phyloP scores from a whole-genome alignment of 768 basidiomycete species.

The Tricholoma hemisulphureum region DNA sequence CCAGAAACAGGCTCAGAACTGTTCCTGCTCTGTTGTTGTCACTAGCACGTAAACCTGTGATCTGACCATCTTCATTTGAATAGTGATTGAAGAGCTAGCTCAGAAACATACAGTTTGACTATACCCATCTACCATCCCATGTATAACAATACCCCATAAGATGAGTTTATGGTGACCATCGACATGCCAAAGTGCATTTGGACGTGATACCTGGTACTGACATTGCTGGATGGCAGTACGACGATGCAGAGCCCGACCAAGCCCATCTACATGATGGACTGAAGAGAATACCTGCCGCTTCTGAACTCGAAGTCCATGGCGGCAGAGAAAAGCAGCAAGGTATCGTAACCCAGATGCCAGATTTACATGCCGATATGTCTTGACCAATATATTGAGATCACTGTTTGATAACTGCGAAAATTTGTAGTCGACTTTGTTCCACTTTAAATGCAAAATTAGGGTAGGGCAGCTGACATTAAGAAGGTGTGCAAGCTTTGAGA shows the following conservation, averaged over 20 bases:
- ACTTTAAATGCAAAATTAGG: neutral
- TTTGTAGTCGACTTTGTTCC: too few relatives aligned
- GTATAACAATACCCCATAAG: conserved; percentile 28
- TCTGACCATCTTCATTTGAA: too few relatives aligned
- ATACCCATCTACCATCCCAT: conserved; percentile 28
- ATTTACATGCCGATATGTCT: conserved; percentile 13
- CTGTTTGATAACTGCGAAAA: conserved; percentile 2
- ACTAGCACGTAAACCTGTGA: conserved; percentile 2
- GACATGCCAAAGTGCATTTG: too few relatives aligned
- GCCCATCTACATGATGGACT: too few relatives aligned
- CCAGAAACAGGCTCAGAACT: too few relatives aligned
- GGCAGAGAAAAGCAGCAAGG: conserved; percentile 24
- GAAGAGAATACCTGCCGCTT: conserved; percentile 15
- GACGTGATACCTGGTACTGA: too few relatives aligned
- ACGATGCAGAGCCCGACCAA: too few relatives aligned
- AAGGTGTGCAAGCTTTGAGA: too few relatives aligned
- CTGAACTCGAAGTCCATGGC: conserved; percentile 26
- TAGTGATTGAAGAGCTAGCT: too few relatives aligned
- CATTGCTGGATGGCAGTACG: too few relatives aligned
- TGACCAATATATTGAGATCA: neutral
- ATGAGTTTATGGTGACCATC: too few relatives aligned
- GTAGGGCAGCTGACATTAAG: neutral
- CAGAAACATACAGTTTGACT: too few relatives aligned
- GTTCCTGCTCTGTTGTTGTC: neutral
- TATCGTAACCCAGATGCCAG: conserved; percentile 28